Base-by-base conservation (phyloP, 192 early-diverging fungal species). In the Nowakowskiella sp. region DNA sequence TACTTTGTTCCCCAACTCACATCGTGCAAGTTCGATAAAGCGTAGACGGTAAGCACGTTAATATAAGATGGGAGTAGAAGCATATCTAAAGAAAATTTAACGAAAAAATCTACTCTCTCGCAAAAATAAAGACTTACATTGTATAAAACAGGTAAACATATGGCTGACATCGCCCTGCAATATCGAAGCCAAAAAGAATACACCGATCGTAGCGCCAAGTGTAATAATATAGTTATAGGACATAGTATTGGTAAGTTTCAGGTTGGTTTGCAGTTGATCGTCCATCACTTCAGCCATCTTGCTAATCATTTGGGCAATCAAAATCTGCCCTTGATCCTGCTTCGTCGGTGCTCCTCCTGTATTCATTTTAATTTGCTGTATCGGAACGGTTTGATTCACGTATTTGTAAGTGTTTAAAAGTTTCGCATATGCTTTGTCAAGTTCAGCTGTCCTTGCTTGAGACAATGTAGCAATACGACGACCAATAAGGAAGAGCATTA, bases 1-100 rank as follows among this genome's bases (percentile, higher is more conserved):
- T 84, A 83, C 63, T 96, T 96, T 29, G 93, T 97, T 33, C 93
- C 93, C 93, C 93, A 97, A 6, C 85, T 85, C 48, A 94, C 87
- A 60, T 92, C 91, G 70, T 91, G 89, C 0, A 87, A 86, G 73
- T 92, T 92, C 62, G 85, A 90, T 13, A 73, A 86, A 6, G 89
- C 86, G 44, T 88, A 91, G 3, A 91, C 85, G 73, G 82, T 88
- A 39, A 92, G 72, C 43, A 92, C 85, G 70, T 92, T 92, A 67
- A 90, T 80, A 49, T 85, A 92, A 30, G 85, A 84, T 8, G 90
- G 90, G 51, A 89, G 65, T 33, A 89, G 76, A 51, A 85, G 61
- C 58, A 87, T n/a, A n/a, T 21, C 31, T 51, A 52, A 59, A 59
- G 24, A 59, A 44, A 34, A 59, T 45, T 51, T 59, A 44, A 10